Conservation (phyloP, 2,329 filamentous ascomycete species). For the Cladosporium sp. region DNA sequence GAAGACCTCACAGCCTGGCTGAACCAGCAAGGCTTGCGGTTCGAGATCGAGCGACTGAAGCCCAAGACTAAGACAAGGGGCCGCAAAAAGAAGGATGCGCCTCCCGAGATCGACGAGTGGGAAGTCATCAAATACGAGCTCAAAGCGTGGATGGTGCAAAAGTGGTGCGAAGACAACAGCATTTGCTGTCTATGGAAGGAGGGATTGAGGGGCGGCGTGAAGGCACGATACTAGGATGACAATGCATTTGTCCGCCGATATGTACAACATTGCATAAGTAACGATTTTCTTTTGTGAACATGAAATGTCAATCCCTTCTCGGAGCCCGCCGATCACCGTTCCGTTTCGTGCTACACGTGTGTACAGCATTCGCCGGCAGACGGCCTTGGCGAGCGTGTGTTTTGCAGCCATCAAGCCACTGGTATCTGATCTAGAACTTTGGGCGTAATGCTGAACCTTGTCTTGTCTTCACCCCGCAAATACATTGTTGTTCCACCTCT, state of each 20-base stretch:
- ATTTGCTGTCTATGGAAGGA: conserved; percentile 78
- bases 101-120: conserved; percentile 58
- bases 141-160: conserved; percentile 66
- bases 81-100: conserved; percentile 45
- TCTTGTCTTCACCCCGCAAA: conserved; percentile 1
- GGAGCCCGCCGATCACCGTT: conserved; percentile 9
- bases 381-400: conserved; percentile 4
- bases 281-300: background rate
- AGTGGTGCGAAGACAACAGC: conserved; percentile 86
- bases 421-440: conserved; percentile 9
- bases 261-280: conserved; percentile 6
- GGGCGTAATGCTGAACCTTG: background rate
- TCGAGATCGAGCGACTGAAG: conserved; percentile 23
- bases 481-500: too few species aligned
- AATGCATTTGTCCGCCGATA: background rate
- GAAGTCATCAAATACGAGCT: conserved; percentile 33
- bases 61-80: conserved; percentile 43
- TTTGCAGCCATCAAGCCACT: conserved; percentile 1
- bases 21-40: conserved; percentile 50
- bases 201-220: conserved; percentile 39
- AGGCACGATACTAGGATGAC: conserved; percentile 30
- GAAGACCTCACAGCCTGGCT: conserved; percentile 84
- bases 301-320: background rate
- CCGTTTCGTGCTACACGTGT: background rate
- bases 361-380: background rate